Base-by-base conservation (phyloP, 2,329 filamentous ascomycete genomes). In the Proliferodiscus dingleyae region DNA sequence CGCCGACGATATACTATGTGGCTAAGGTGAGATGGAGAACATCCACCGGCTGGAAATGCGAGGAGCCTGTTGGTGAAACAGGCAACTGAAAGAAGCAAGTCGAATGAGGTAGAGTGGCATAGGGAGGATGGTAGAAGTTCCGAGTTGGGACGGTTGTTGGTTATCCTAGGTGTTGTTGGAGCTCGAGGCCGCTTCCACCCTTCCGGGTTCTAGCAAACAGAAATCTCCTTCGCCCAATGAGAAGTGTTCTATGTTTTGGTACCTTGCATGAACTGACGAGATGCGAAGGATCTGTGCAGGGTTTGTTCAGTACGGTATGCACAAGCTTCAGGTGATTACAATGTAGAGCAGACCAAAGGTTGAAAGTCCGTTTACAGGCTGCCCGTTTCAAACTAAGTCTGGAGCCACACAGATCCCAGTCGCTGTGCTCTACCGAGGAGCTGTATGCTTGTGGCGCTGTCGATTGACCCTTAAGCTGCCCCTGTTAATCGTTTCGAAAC, bases 241-340 rank as follows among this genome's bases (percentile, higher is more conserved):
- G n/a, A n/a, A n/a, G n/a, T n/a, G n/a, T n/a, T n/a, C n/a, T n/a
- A n/a, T n/a, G n/a, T n/a, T n/a, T n/a, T n/a, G n/a, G 41, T 48
- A 41, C 41, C 41, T 44, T 48, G 46, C 46, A 48, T 37, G 23
- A 9, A 28, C 10, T 36, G 13, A 41, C 37, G 45, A 41, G 41
- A 47, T 39, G 36, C 10, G 24, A 21, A 34, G 26, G 16, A 19
- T 39, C 45, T 11, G 15, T 41, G 34, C 15, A 26, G 37, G 30
- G 41, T 21, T 16, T 3, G n/a, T 34, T 19, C 10, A 9, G 5
- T 2, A 34, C 18, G 7, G 24, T 11, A 26, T 26, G 24, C 24
- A 6, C 6, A 26, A 26, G 6, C 26, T 48, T 37, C 37, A 37
- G 40, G 46, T 41, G 30, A 44, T 37, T 16, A 11, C 24, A 26